Conservation (phyloP, 225 moss, liverwort and hornwort genomes). For the Straminergon stramineum region DNA sequence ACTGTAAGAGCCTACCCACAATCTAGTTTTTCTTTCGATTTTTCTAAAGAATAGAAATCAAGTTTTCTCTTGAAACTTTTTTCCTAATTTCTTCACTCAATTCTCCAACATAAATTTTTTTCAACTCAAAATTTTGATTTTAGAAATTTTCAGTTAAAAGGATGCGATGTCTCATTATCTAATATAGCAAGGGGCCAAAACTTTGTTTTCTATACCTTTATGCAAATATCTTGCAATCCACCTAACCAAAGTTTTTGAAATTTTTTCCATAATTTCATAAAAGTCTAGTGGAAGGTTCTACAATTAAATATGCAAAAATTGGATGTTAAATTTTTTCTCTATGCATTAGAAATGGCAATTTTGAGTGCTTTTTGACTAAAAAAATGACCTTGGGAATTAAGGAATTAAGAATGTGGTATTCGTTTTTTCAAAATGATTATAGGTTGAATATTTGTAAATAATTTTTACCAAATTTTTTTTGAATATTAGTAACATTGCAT, state of each 20-base stretch:
- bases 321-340: fast-evolving
- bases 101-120: fast-evolving
- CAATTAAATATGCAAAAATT: not conserved
- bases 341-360: not conserved
- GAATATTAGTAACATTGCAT: not conserved
- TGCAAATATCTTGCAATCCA: not conserved
- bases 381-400: too few relatives aligned
- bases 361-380: not conserved
- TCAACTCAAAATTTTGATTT: not conserved
- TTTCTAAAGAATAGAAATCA: not conserved
- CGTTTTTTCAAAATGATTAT: not conserved
- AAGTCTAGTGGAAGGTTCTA: not conserved
- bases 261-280: not conserved
- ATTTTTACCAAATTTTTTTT: not conserved
- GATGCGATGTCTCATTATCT: not conserved
- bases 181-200: too few relatives aligned
- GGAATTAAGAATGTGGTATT: fast-evolving
- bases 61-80: fast-evolving
- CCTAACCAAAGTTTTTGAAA: fast-evolving
- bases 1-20: too few relatives aligned
- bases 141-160: not conserved
- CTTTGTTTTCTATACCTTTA: fast-evolving
- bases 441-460: not conserved
- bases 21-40: too few relatives aligned
- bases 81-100: not conserved